Conservation (phyloP, 2,329 filamentous ascomycete genomes). For the Penicillium occitanis region DNA sequence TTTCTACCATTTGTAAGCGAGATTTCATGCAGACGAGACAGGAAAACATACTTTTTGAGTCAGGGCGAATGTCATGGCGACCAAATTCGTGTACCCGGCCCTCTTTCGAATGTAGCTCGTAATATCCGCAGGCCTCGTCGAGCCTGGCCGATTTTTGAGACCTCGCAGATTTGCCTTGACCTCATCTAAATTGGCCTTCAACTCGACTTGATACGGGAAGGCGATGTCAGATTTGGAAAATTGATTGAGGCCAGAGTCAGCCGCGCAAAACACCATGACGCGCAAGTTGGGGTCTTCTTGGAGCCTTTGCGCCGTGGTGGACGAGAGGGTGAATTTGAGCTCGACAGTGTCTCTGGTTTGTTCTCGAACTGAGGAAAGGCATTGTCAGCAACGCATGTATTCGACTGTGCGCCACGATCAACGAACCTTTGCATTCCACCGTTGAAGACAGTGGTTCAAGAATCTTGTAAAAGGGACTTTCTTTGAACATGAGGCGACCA, state of each 20-base stretch:
- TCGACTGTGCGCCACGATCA: constrained; percentile 27
- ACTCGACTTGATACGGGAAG: constrained; percentile 89
- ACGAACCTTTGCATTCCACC: constrained; percentile 70
- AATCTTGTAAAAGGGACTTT: constrained; percentile 82
- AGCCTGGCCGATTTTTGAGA: constrained; percentile 92
- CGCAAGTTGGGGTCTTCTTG: constrained; percentile 62
- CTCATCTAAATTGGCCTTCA: constrained; percentile 85
- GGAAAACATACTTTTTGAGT: constrained; percentile 71
- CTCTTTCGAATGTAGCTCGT: constrained; percentile 71
- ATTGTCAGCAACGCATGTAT: constrained; percentile 25
- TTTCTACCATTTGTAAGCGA: constrained; percentile 53
- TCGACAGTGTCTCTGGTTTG: constrained; percentile 59
- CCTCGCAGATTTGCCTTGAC: constrained; percentile 92
- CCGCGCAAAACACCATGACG: constrained; percentile 81
- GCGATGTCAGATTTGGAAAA: constrained; percentile 68
- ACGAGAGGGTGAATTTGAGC: constrained; percentile 59
- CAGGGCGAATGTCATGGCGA: constrained; percentile 88
- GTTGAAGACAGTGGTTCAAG: constrained; percentile 63
- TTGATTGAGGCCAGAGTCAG: constrained; percentile 57
- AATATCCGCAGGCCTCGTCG: constrained; percentile 89
- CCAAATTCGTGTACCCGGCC: constrained; percentile 67
- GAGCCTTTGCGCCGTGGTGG: constrained; percentile 57
- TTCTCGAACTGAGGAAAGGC: constrained; percentile 53
- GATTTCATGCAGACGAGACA: constrained; percentile 21
- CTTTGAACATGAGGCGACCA: constrained; percentile 59